Evolutionary conservation across 2,329 filamentous ascomycete species (phyloP), one percentile per base, ranked within the genome.

Genomic region (Teratosphaeria pseudoeucalypti): DNA sequence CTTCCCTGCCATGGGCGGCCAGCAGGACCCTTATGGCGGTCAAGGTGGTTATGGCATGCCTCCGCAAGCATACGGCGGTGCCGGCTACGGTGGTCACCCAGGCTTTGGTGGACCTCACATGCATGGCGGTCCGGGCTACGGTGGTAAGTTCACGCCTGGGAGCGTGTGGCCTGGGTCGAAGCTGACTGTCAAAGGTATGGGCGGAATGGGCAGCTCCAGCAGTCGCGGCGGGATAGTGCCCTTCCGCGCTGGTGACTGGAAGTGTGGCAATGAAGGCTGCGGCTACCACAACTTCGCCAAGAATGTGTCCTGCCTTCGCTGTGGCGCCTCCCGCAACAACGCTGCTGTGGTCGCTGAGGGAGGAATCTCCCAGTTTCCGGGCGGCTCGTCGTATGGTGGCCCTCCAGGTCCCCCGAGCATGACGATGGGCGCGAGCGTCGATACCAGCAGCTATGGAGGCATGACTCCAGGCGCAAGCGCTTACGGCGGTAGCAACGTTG

Each of bases 221-320:
- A 69, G 71, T 55, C 72, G 72, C 64, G 88, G 79, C 53, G 81
- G 89, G 63, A 88, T 70, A 34, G 94, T 99, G 52, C 94, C 94
- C 16, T 99, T 99, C 87, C 89, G 94, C 71, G 94, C 94, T 58
- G 94, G 94, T 71, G 94, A 99, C 72, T 99, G 94, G 94, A 96
- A 96, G 77, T 99, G 94, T 72, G 94, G 94, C 59, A 94, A 94
- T 65, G 94, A 99, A 72, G 91, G 92, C 43, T 99, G 94, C 73
- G 90, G 89, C 60, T 99, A 99, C 76, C 94, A 99, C 80, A 99
- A 99, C 79, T 99, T 99, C 73, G 94, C 94, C 63, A 99, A 99
- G 84, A 99, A 99, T 70, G 92, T 97, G 60, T 95, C 90, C 77
- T 99, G 94, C 76, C 84, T 99, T 63, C 89, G 94, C 61, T 99